Evolutionary conservation across 2,329 filamentous ascomycete genomes (phyloP), one percentile per base, ranked within the genome.

Genomic region (Monosporascus sp.): DNA sequence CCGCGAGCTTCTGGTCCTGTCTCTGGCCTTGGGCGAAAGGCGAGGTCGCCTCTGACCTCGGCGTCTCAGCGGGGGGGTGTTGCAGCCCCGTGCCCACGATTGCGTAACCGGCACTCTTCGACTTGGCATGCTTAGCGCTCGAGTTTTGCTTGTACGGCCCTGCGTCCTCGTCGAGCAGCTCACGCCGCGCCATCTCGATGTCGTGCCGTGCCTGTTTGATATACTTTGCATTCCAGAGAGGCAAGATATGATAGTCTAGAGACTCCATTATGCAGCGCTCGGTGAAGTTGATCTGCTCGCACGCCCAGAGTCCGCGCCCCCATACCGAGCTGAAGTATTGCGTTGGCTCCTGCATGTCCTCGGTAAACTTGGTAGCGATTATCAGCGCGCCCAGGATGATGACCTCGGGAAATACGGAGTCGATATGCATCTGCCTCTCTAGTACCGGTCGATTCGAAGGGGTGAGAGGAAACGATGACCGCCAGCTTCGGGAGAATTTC

Each of bases 241-340:
- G 81, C 67, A 86, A 68, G 63, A 88, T 80, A 52, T 82, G 77
- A 68, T 85, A 87, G 57, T 77, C 75, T 47, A 88, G 73, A 65
- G 78, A 82, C 71, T 85, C 81, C 75, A 87, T 80, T 60, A 87
- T 78, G 67, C 77, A 80, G 47, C 80, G 74, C 68, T 87, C 84
- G 1, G 84, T 86, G 49, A 77, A 76, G 60, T 85, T 86, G 61
- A 87, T 75, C 72, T 87, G 83, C 52, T 78, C 74, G 61, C 74
- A 76, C 2, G 81, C 78, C 83, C 85, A 88, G 48, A 78, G 62
- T 48, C 73, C 72, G 26, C 68, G 72, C 22, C 79, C 83, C 81
- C 83, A 86, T 27, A 66, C 67, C 17, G 71, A 62, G 56, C 74
- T 73, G 69, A 83, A 86, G 63, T 78, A 78, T 48, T 72, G 70